Evolutionary conservation across 352 stramenopile species (phyloP), one percentile per base, ranked within the genome.

Genomic region (Blastocystis sp.): DNA sequence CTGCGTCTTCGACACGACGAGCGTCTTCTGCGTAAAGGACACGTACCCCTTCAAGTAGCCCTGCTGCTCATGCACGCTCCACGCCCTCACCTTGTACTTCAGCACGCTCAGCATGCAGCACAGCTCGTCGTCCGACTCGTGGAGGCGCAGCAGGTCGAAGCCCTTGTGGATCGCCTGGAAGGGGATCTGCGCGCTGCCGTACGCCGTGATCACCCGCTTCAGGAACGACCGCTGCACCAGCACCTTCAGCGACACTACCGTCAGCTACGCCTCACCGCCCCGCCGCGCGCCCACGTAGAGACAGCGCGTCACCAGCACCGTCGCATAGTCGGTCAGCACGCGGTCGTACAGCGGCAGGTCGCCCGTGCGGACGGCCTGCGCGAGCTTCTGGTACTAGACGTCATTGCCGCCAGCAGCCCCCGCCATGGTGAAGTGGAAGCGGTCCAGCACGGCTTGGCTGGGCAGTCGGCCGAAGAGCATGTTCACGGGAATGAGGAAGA

Each of bases 401-500:
- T 21, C 38, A 53, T 17, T 59, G 10, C 5, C 9, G n/a, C 21
- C 17, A 28, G 5, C 34, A 48, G 11, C 7, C 7, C 28, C 41
- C 11, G 52, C 65, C 43, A 76, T 48, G 14, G 65, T 53, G 5
- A 76, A 43, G 11, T 41, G 11, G 65, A 43, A 76, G 11, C n/a
- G n/a, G 10, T 43, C 17, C 9, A 76, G 23, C n/a, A 41, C 5
- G 0, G 65, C n/a, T 43, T 76, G 10, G 1, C 9, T 11, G 17
- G 65, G 11, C 9, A 76, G 65, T 5, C 41, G 14, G 34, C 65
- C 65, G 1, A 76, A 76, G 7, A 76, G 41, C 65, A 76, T 76
- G n/a, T 76, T 76, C 65, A 76, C 65, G 11, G 65, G 65, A 52
- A 76, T 76, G 14, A 76, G n/a, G 65, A 76, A 76, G 23, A 76